Evolutionary conservation across 495 filamentous ascomycete species (phyloP), one percentile per base, ranked within the genome.

Genomic region (Podospora sp.): DNA sequence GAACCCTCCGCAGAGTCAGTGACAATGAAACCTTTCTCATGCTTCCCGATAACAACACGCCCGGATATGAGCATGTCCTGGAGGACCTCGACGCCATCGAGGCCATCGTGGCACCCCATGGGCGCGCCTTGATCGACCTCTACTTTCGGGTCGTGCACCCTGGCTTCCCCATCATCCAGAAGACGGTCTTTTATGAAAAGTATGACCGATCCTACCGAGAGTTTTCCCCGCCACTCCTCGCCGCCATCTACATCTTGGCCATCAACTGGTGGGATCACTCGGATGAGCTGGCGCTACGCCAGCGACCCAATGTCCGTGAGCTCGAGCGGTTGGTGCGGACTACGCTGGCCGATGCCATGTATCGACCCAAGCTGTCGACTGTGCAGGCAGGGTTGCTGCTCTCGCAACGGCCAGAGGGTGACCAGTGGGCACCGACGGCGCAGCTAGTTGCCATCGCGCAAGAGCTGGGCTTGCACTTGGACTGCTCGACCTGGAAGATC

Each of bases 61-160:
- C 86, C 51, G 85, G 86, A 36, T 82, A 88, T 70, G 84, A 85
- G 33, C 88, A 88, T 65, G 74, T 83, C 62, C 78, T 83, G 53
- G 84, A 90, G 58, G 88, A 93, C 66, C 80, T 91, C 62, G 90
- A 93, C 72, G 88, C 88, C 71, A 89, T 98, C 72, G 92, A 98
- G 77, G 86, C 85, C 66, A 80, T 95, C 71, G 90, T 97, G 58
- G 86, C 90, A 33, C 91, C 92, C 6, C 87, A 97, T 77, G 93
- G 93, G 51, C 86, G 88, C 64, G 88, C 88, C 12, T 74, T 97
- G 75, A 87, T 97, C 60, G 90, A 94, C 66, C 84, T 96, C 60
- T 99, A 94, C 82, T 96, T 97, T 71, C 85, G 88, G 61, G 84
- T 92, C 62, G 89, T 97, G 55, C 95, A 97, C 76, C 94, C 93